A percentile compares a stretch with the other conserved stretches of the same genome.
Conservation (phyloP, 495 filamentous ascomycete species). For the Neurospora sp. region DNA sequence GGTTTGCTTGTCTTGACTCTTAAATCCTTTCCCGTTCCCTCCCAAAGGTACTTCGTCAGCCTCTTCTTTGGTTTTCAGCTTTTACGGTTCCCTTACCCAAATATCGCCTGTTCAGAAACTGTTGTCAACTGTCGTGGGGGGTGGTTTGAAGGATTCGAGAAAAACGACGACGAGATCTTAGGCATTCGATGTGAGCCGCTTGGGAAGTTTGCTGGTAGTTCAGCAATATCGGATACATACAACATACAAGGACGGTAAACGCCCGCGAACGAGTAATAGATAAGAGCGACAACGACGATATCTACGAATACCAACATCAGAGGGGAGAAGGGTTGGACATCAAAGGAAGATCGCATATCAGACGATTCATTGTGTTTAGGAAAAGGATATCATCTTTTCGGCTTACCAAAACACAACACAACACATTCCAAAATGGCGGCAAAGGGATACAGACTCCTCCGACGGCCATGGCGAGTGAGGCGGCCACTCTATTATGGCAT, state of each 20-base stretch:
- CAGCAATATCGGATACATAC: neutral
- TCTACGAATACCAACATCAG: neutral
- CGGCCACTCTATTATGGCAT: slow-evolving; percentile 56
- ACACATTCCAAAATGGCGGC: slow-evolving; percentile 21
- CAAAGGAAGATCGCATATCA: neutral
- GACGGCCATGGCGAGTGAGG: slow-evolving; percentile 55
- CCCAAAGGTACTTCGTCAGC: neutral
- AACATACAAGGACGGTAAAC: neutral
- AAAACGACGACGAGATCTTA: neutral
- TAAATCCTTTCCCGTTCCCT: neutral
- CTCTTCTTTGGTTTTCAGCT: neutral
- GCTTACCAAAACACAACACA: neutral
- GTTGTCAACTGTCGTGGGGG: neutral
- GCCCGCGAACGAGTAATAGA: neutral
- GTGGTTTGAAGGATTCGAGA: neutral
- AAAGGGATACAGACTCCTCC: slow-evolving; percentile 29
- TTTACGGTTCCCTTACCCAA: neutral
- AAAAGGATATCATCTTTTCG: neutral
- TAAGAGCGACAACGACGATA: neutral
- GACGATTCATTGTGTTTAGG: neutral
- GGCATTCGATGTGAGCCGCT: neutral
- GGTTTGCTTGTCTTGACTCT: neutral
- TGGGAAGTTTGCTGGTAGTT: neutral
- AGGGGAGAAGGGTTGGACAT: neutral
- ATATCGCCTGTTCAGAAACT: neutral